Conservation (phyloP, 331 rosid genomes). For the Malus hybrid region DNA sequence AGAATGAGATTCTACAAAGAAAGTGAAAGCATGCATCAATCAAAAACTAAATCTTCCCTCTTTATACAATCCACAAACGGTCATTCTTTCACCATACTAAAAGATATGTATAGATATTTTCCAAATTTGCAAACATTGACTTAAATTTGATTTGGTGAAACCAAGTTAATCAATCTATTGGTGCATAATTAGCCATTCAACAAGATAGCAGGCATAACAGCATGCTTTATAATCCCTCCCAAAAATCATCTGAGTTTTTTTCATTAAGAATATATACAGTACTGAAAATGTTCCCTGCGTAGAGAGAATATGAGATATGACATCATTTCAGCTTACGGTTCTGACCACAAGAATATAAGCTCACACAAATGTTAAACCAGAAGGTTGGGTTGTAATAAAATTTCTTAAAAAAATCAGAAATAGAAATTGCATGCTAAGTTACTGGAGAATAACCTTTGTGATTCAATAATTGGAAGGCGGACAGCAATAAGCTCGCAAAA, state of each 20-base stretch:
- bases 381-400: neutral
- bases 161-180: neutral
- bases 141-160: neutral
- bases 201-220: neutral
- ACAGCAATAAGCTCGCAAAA: conserved; percentile 83
- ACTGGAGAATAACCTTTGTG: conserved; percentile 58
- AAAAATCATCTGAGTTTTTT: neutral
- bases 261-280: neutral
- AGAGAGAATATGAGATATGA: neutral
- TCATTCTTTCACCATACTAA: neutral
- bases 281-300: neutral
- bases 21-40: neutral
- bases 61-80: neutral
- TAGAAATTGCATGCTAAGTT: neutral
- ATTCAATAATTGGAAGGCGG: conserved; percentile 89
- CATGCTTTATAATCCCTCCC: neutral
- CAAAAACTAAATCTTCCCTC: neutral
- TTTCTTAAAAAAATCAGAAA: neutral
- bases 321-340: neutral
- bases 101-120: neutral
- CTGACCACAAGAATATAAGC: neutral
- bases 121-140: neutral
- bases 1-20: neutral
- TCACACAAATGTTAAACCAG: neutral
- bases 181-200: neutral